Base-by-base conservation (phyloP, 495 filamentous ascomycete genomes). In the Sordaria brevicollis region DNA sequence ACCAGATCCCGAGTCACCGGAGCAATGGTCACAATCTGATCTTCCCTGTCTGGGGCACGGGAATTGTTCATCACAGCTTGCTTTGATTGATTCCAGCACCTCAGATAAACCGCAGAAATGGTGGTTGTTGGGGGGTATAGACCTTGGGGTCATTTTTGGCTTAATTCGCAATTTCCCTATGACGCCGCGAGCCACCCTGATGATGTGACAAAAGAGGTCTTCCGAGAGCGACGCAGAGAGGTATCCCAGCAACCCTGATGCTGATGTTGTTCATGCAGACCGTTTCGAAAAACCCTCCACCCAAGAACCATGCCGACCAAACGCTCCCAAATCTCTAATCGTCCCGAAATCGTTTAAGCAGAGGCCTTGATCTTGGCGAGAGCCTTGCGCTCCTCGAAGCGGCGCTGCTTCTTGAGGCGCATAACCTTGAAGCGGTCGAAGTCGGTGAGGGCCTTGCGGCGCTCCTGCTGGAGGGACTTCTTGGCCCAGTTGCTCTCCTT, bases 371-470 rank as follows among this genome's bases (percentile, higher is more conserved):
- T 85, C 86, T 94, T 93, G 75, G 92, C 90, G 74, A 92, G 84
- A 74, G 93, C 89, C 90, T 97, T 97, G 83, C 89, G 92, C 83
- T 96, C 90, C 87, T 97, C 94, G 86, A 93, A 97, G 79, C 94
- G 90, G 79, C 91, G 89, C 91, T 97, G 94, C 90, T 98, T 98
- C 89, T 91, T 93, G 84, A 97, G 86, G 81, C 93, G 87, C 88
- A 98, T 87, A 75, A 98, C 94, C 90, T 98, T 97, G 92, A 98
- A 99, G 79, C 95, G 90, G 88, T 99, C 96, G 81, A 99, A 98
- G 87, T 99, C 96, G 85, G 88, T 94, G 72, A 99, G 86, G 76
- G 89, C 89, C 83, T 88, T 90, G 85, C 96, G 90, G 86, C 92
- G 93, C 85, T 92, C 88, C 75, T 86, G 85, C 82, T 89, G 86